Percentiles rank a stretch among this genome's conserved stretches.
Conservation (phyloP, 768 basidiomycete genomes). For the Calocera cornea region DNA sequence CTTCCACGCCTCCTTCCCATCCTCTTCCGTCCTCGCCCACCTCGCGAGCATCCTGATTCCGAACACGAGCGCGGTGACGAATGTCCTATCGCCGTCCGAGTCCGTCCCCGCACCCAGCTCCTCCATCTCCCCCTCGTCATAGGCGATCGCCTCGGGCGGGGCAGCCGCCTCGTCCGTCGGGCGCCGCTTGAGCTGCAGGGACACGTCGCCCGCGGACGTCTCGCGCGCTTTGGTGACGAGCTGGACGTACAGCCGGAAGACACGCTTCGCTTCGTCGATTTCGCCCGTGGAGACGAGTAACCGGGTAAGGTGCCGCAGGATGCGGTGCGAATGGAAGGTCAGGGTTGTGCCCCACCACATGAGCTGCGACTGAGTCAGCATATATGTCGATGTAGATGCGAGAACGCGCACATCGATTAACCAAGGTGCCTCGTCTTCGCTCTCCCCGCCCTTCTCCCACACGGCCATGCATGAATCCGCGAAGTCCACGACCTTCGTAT, state of each 20-base stretch:
- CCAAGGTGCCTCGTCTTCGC: conserved; percentile 55
- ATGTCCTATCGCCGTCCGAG: conserved; percentile 51
- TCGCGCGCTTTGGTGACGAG: conserved; percentile 73
- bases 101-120: conserved; percentile 25
- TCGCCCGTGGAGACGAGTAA: conserved; percentile 52
- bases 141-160: conserved; percentile 11
- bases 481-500: conserved; percentile 68
- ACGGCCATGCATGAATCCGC: conserved; percentile 65
- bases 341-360: conserved; percentile 90
- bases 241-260: conserved; percentile 67
- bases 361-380: conserved; percentile 33
- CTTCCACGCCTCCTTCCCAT: conserved; percentile 42
- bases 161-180: conserved; percentile 17
- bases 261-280: conserved; percentile 50
- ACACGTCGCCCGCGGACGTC: conserved; percentile 30
- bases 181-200: conserved; percentile 21
- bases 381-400: not conserved
- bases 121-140: conserved; percentile 10
- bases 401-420: conserved; percentile 55
- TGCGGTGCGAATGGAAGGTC: conserved; percentile 81
- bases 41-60: conserved; percentile 66
- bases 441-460: conserved; percentile 63
- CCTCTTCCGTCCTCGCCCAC: conserved; percentile 20
- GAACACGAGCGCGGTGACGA: conserved; percentile 64
- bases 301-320: conserved; percentile 74